These are phyloP conservation scores for Prunus mira DNA, from an alignment of 306 rosid species.

Conservation along the genomic window DNA sequence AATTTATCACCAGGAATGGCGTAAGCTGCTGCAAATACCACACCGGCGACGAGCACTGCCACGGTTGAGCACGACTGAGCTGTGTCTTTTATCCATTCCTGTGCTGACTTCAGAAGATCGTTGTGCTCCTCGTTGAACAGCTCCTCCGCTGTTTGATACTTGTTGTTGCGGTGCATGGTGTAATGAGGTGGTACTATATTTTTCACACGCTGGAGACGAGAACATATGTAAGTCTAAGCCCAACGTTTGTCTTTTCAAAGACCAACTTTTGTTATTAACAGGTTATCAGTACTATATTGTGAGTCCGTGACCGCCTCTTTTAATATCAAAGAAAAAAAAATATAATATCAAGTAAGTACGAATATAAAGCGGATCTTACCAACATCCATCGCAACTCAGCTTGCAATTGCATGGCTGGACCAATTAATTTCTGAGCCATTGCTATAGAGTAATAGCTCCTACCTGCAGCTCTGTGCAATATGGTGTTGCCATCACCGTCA, in stretches of 20 bases:
- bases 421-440: neutral
- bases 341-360: too few relatives aligned
- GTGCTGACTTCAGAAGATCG: constrained; percentile 10
- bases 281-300: too few relatives aligned
- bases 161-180: neutral
- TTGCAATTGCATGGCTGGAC: neutral
- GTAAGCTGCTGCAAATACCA: constrained; percentile 36
- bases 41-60: constrained; percentile 28
- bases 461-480: neutral
- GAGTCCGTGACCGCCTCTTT: too few relatives aligned
- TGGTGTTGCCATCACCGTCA: neutral
- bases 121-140: constrained; percentile 3
- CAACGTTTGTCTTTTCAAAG: too few relatives aligned
- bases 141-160: neutral
- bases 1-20: constrained; percentile 11
- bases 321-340: too few relatives aligned
- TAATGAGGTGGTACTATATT: neutral
- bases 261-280: too few relatives aligned
- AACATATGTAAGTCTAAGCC: neutral
- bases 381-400: neutral
- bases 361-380: neutral
- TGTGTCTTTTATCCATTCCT: constrained; percentile 20
- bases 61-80: constrained; percentile 34
- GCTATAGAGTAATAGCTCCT: neutral
- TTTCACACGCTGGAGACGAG: constrained; percentile 25